These are phyloP conservation scores for Ogataea glucozyma DNA, from an alignment of 805 yeast species.

Conservation along the genomic window DNA sequence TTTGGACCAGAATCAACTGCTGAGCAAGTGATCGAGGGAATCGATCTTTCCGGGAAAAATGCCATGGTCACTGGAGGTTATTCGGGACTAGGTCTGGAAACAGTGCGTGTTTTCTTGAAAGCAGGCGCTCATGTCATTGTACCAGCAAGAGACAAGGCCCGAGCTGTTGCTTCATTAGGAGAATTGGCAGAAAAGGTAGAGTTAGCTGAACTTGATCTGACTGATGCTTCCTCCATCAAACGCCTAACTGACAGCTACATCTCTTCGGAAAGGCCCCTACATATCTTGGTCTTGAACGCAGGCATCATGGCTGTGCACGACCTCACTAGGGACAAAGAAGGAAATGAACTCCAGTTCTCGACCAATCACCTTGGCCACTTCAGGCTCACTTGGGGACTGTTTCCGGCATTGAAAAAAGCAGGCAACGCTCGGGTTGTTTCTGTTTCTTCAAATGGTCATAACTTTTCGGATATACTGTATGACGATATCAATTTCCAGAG, in stretches of 20 bases:
- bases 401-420: conserved; percentile 5
- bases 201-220: conserved; percentile 5
- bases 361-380: conserved; percentile 11
- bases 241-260: conserved; percentile 1
- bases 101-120: conserved; percentile 4
- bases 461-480: neutral
- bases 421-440: conserved; percentile 8
- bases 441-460: conserved; percentile 5
- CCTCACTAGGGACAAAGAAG: conserved; percentile 1
- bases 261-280: conserved; percentile 9
- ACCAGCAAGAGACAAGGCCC: conserved; percentile 4
- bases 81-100: conserved; percentile 10
- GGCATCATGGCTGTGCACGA: conserved; percentile 10
- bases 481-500: conserved; percentile 7
- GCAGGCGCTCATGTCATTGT: conserved; percentile 11
- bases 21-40: conserved; percentile 2
- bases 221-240: conserved; percentile 6
- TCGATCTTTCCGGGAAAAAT: conserved; percentile 6
- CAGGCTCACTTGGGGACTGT: conserved; percentile 4
- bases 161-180: conserved; percentile 4
- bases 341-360: conserved; percentile 8
- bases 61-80: conserved; percentile 10
- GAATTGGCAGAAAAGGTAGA: conserved; percentile 7
- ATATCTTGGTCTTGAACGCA: conserved; percentile 8
- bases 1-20: no score